Evolutionary conservation across 2,329 filamentous ascomycete species (phyloP).

Genomic region (Ascochyta viciae-villosae): DNA sequence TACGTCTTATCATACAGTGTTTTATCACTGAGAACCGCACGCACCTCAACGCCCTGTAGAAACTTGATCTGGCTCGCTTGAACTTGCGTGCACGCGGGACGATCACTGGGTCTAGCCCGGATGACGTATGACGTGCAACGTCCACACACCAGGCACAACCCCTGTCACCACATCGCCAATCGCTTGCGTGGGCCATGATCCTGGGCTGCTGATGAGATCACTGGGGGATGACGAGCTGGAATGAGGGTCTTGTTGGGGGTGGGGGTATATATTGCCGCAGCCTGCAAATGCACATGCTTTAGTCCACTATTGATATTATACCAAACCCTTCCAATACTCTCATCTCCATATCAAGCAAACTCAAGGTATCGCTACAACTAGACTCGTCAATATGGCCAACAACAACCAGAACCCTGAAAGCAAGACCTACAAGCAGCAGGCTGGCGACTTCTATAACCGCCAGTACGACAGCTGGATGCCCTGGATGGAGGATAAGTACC

Average conservation of each 20-base stretch:
- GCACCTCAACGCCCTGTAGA: not conserved
- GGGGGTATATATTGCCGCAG: constrained; percentile 2
- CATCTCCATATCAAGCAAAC: not conserved
- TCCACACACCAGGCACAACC: constrained; percentile 4
- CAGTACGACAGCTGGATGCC: constrained; percentile 80
- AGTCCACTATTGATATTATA: not conserved
- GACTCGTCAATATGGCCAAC: constrained; percentile 6
- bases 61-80: constrained; percentile 16
- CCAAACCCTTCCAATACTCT: not conserved
- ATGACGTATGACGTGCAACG: constrained; percentile 24
- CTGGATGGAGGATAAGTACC: constrained; percentile 77
- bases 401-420: constrained; percentile 5
- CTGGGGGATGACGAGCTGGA: constrained; percentile 14
- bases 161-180: constrained; percentile 8
- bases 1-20: too few relatives aligned
- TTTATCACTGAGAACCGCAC: not conserved
- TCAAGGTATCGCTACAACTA: not conserved
- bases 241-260: not conserved
- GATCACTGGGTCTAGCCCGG: constrained; percentile 25
- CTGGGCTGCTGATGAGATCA: constrained; percentile 19
- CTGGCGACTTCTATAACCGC: constrained; percentile 66
- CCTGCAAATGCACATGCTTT: not conserved
- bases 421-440: constrained; percentile 43
- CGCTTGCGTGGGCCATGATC: constrained; percentile 10
- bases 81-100: constrained; percentile 23